Conservation (phyloP, 169 alveolate genomes). For the Plasmodium inui region DNA sequence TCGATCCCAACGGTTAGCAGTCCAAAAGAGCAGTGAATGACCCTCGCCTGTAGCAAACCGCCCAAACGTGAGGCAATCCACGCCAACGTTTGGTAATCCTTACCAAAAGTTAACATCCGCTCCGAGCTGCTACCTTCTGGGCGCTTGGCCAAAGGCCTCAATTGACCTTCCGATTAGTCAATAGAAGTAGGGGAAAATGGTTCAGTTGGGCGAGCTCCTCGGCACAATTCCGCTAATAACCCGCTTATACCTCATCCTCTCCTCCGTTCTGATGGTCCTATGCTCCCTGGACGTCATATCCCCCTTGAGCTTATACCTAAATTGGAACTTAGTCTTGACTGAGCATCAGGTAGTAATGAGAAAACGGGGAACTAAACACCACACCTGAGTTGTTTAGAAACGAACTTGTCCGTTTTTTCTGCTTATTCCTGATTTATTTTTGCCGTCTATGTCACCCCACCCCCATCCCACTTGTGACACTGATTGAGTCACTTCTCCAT, state of each 20-base stretch:
- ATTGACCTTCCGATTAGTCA: constrained; percentile 7
- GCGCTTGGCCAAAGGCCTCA: not conserved
- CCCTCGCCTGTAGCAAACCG: not conserved
- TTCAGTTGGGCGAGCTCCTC: constrained; percentile 51
- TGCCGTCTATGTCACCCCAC: not conserved
- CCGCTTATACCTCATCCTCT: constrained; percentile 85
- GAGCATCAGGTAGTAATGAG: constrained; percentile 74
- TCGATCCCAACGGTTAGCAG: not conserved
- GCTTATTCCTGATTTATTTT: not conserved
- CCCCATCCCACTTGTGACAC: not conserved
- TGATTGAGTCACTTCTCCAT: not conserved
- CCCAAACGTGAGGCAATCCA: not conserved
- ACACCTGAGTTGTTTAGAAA: constrained; percentile 1
- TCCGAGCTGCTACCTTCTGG: not conserved
- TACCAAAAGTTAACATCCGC: not conserved
- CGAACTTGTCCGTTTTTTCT: not conserved
- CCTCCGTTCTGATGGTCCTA: constrained; percentile 85
- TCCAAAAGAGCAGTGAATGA: not conserved
- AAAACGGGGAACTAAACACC: not conserved
- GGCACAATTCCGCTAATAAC: constrained; percentile 85
- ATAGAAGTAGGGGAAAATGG: constrained; percentile 27
- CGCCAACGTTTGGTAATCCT: not conserved
- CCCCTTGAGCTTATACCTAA: constrained; percentile 88
- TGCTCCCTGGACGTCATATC: constrained; percentile 88
- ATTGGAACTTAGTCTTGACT: constrained; percentile 86